Percentiles rank a stretch among this genome's conserved stretches.
Evolutionary conservation across 371 early-diverging fungal species (phyloP).

Genomic region (Batkoa obscura): DNA sequence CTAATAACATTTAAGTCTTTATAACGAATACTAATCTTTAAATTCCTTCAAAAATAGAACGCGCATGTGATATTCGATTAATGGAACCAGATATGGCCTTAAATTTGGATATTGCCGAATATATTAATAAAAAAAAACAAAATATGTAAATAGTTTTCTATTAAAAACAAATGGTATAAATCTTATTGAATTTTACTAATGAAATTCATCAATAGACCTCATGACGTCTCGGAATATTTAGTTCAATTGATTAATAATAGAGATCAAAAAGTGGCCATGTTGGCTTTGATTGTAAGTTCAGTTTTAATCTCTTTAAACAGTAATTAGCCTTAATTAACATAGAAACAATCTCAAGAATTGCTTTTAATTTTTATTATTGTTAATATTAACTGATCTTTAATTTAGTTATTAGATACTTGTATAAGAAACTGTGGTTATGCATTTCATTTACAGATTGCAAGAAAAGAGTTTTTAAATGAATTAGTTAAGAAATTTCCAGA

Average conservation of each 20-base stretch:
- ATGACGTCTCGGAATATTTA: conserved; percentile 70
- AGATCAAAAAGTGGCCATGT: conserved; percentile 38
- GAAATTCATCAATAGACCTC: conserved; percentile 28
- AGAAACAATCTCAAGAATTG: no score
- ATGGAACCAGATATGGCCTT: conserved; percentile 61
- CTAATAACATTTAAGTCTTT: no score
- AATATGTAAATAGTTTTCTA: conserved; percentile 32
- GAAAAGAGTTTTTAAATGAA: conserved; percentile 87
- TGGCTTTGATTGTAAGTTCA: conserved; percentile 29
- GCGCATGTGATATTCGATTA: conserved; percentile 54
- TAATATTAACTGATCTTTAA: no score
- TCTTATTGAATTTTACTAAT: no score
- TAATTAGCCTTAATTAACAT: no score
- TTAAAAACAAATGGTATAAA: neutral
- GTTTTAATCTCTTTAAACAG: no score
- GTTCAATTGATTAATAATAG: conserved; percentile 54
- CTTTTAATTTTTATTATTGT: no score
- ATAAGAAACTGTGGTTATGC: conserved; percentile 94
- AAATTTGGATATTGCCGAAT: conserved; percentile 83
- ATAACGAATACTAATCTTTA: neutral
- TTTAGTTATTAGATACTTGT: conserved; percentile 60
- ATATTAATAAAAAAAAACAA: conserved; percentile 73
- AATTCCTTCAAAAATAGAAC: conserved; percentile 19
- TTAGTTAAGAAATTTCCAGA: conserved; percentile 82
- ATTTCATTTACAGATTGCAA: conserved; percentile 80